Evolutionary conservation across 2,329 filamentous ascomycete species (phyloP), one percentile per base, ranked within the genome.

Genomic region (Xylaria polymorpha): DNA sequence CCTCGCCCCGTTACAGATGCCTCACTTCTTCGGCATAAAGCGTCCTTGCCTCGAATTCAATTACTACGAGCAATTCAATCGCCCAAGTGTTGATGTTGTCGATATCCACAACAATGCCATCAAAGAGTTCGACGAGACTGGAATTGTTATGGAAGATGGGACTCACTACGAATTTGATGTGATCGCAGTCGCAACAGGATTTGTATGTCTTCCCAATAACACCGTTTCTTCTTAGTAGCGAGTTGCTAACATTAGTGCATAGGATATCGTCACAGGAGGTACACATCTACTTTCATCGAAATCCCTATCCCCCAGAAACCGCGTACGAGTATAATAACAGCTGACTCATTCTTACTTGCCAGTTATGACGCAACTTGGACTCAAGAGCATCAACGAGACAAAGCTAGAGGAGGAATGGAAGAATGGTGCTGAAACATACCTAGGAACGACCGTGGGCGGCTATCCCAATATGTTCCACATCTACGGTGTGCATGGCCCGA

Each of bases 401-500:
- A 77, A 77, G 9, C 80, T 85, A 6, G 67, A 80, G 22, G 77
- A 84, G n/a, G 77, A 84, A 61, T 85, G 84, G 84, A 71, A 73
- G 25, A 62, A 73, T 12, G 66, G 66, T 1, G 66, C 56, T 7
- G 9, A 68, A 7, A 50, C 61, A 0, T 85, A 85, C 64, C 80
- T 86, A 2, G 84, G 84, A 6, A 80, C 77, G 4, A 82, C 81
- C 0, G 79, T 84, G 43, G 74, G 75, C 58, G 82, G 81, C 15
- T 86, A 83, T 58, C 84, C 84, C 39, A 86, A 85, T 73, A 84
- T 86, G 82, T 85, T 86, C 77, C 79, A 83, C 71, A 79, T 85
- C 58, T 89, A 88, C 74, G 87, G 87, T 0, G 80, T 83, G 0
- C 87, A 90, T n/a, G 85, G 81, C 0, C 87, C 87, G 0, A 88